These are phyloP conservation scores for Cryptococcus depauperatus DNA, from an alignment of 1,284 basidiomycete genomes.

Conservation along the genomic window DNA sequence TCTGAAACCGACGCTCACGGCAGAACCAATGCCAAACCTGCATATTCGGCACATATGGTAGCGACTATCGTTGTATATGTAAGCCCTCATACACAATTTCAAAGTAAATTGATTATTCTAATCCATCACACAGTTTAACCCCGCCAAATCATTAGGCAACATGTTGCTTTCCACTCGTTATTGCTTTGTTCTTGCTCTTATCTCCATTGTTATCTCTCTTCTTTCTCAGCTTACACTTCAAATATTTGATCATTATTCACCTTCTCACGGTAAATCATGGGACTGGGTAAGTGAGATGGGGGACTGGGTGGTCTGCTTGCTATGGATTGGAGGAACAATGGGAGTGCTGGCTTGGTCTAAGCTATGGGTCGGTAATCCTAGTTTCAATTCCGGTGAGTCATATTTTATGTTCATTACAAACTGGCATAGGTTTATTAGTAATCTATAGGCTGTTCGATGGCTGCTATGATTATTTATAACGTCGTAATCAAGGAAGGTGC, in stretches of 20 bases:
- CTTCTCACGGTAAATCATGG: slow-evolving; percentile 31
- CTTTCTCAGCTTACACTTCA: slow-evolving; percentile 69
- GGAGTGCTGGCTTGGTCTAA: slow-evolving; percentile 64
- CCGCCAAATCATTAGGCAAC: slow-evolving; percentile 67
- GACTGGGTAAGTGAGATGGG: slow-evolving; percentile 40
- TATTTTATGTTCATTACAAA: no score
- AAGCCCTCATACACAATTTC: slow-evolving; percentile 7
- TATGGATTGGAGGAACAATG: slow-evolving; percentile 78
- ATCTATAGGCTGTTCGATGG: slow-evolving; percentile 89
- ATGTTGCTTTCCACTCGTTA: slow-evolving; percentile 60
- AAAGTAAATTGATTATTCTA: neutral
- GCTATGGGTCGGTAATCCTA: slow-evolving; percentile 78
- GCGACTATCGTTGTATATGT: slow-evolving; percentile 65
- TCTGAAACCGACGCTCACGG: slow-evolving; percentile 50
- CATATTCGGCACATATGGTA: slow-evolving; percentile 77
- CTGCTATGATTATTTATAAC: slow-evolving; percentile 72
- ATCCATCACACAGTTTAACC: slow-evolving; percentile 40
- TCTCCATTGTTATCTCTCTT: slow-evolving; percentile 75
- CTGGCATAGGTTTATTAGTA: no score
- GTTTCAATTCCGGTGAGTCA: slow-evolving; percentile 75
- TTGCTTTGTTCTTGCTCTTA: slow-evolving; percentile 51
- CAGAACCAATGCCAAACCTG: slow-evolving; percentile 49
- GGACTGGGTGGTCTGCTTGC: slow-evolving; percentile 53
- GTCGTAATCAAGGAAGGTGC: slow-evolving; percentile 89
- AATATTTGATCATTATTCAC: slow-evolving; percentile 56